phyloP scores from a whole-genome alignment of 805 yeast genomes.

The Kodamaea neixiangensis region DNA sequence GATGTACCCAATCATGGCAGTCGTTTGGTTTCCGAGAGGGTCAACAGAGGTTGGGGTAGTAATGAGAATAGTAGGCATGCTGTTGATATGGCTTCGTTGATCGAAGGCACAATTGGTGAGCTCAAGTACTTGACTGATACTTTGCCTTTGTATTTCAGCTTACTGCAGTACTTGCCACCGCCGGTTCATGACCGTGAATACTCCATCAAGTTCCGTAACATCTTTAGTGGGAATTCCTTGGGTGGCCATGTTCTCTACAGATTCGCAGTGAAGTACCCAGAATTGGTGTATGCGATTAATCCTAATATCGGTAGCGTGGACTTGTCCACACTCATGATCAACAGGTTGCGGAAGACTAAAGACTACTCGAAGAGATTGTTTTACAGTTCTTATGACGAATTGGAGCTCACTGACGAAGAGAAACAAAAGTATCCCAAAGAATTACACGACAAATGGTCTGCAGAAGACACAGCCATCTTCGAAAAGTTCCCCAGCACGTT shows the following conservation, averaged over 20 bases:
- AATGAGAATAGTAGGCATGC: constrained; percentile 55
- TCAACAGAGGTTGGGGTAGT: constrained; percentile 49
- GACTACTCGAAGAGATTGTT: constrained; percentile 32
- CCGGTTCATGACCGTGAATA: constrained; percentile 17
- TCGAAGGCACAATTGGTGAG: constrained; percentile 52
- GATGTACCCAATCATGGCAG: constrained; percentile 61
- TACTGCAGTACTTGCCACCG: constrained; percentile 26
- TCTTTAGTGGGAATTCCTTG: constrained; percentile 52
- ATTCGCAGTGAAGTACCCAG: constrained; percentile 41
- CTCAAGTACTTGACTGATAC: constrained; percentile 44
- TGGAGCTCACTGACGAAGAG: constrained; percentile 30
- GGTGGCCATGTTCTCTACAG: constrained; percentile 61
- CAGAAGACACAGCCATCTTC: constrained; percentile 31
- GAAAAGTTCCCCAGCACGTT: constrained; percentile 34
- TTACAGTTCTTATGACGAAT: constrained; percentile 35
- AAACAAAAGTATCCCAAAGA: constrained; percentile 27
- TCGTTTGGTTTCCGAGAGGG: constrained; percentile 34
- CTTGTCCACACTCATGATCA: constrained; percentile 45
- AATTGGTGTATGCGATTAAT: constrained; percentile 39
- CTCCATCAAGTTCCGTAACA: constrained; percentile 33
- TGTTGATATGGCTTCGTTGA: constrained; percentile 47
- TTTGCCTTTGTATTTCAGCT: constrained; percentile 42
- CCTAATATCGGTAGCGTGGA: constrained; percentile 56
- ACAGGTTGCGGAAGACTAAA: constrained; percentile 32
- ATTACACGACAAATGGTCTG: constrained; percentile 31